Base-by-base conservation (phyloP, 208 protist species). In the Herpetomonas samuelpessoai region DNA sequence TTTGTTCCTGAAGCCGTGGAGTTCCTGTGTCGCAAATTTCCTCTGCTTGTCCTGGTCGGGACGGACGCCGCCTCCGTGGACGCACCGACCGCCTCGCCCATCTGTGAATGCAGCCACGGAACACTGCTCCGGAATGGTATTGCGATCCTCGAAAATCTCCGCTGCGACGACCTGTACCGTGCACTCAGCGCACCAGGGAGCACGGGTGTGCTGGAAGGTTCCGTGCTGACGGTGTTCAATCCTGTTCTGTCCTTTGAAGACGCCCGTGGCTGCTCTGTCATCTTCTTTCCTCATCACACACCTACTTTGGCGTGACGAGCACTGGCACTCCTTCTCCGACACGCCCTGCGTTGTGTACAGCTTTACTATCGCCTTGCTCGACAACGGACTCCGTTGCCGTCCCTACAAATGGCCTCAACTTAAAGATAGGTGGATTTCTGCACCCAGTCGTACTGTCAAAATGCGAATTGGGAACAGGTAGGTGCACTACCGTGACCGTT, bases 81-180 rank as follows among this genome's bases (percentile, higher is more conserved):
- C 61, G 56, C 83, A 24, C 52, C 52, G 6, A 50, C 51, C 10
- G 55, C 69, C 12, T 38, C 74, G 21, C 82, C 80, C 38, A 81
- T 81, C 39, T 51, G 14, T n/a, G 54, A 85, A 2, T 29, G 66
- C 52, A 39, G 63, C 14, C 88, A 92, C 44, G 73, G 68, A 55
- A 61, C 52, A 18, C 48, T 95, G 29, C 77, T 82, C 52, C 62
- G 58, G 1, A 27, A 65, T 14, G 71, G 85, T 12, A 71, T 95
- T 3, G 88, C 88, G 12, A 84, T 89, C 24, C 55, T 95, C 4
- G 84, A 92, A 56, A 91, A 88, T 45, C 58, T 95, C 25, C 38
- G 68, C 39, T 83, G 68, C 28, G 30, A 27, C 19, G 56, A 45
- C 3, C 59, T 91, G 7, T 72, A 69, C 1, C 27, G 59, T 16